A percentile compares a stretch with the other conserved stretches of the same genome.
These are phyloP conservation scores for Suillus lakei DNA, from an alignment of 768 basidiomycete genomes.

Conservation along the genomic window DNA sequence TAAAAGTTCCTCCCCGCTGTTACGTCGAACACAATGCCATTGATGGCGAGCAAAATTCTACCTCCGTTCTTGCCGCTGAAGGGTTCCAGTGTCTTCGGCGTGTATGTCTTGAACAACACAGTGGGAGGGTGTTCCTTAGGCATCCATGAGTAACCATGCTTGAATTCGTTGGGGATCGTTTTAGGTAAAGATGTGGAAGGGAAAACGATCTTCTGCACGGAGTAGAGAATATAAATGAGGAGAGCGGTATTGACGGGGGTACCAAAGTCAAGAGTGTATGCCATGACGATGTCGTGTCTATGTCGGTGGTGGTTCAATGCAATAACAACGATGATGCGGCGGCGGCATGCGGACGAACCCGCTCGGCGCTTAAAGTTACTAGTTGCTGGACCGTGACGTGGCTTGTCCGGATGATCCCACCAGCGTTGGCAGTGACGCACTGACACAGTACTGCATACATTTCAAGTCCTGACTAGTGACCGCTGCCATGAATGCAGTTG, in stretches of 20 bases:
- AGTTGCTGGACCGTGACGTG: not conserved
- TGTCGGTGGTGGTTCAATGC: not conserved
- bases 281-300: constrained; percentile 22
- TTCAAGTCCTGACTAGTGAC: not conserved
- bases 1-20: constrained; percentile 90
- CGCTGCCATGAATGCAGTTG: not conserved
- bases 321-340: not conserved
- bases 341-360: not conserved
- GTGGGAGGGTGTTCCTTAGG: constrained; percentile 82
- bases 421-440: too few species aligned
- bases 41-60: constrained; percentile 86
- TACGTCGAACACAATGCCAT: constrained; percentile 91
- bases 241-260: constrained; percentile 82
- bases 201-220: constrained; percentile 73
- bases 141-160: constrained; percentile 89
- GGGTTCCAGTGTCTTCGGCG: constrained; percentile 71
- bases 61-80: constrained; percentile 69
- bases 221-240: constrained; percentile 78
- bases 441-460: not conserved
- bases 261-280: constrained; percentile 54
- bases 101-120: constrained; percentile 77
- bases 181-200: constrained; percentile 61
- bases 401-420: not conserved
- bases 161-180: constrained; percentile 69
- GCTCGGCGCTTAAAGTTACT: not conserved